Percentiles rank a stretch among this genome's conserved stretches.
Conservation (phyloP, 129 eudicot species). For the Lonicera japonica region DNA sequence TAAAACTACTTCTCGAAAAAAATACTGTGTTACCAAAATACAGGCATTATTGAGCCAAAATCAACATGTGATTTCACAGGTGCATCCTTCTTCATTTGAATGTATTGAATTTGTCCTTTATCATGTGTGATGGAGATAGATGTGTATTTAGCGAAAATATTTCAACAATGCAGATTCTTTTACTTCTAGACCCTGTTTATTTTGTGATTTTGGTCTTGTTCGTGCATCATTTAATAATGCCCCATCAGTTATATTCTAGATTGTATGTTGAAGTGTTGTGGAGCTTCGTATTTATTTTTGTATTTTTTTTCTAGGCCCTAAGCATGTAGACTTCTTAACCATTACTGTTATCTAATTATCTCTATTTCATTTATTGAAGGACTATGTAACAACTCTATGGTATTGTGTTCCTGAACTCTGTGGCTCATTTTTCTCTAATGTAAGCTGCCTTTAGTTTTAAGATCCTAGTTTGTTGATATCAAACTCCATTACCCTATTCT, state of each 20-base stretch:
- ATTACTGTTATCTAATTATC: not conserved
- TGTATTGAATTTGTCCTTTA: too few species aligned
- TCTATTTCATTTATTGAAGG: constrained; percentile 32
- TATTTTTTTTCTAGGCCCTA: not conserved
- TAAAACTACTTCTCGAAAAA: too few species aligned
- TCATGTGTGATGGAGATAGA: too few species aligned
- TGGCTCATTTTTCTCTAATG: constrained; percentile 90
- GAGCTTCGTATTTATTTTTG: too few species aligned
- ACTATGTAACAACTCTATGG: constrained; percentile 91
- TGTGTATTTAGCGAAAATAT: too few species aligned
- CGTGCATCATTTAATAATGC: constrained; percentile 70
- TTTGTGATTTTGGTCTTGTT: constrained; percentile 80
- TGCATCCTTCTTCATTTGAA: too few species aligned
- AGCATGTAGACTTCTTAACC: constrained; percentile 4
- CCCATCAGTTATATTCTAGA: constrained; percentile 70
- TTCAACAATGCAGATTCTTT: too few species aligned
- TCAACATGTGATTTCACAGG: too few species aligned
- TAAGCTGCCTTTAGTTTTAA: constrained; percentile 21
- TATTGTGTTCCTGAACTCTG: constrained; percentile 94
- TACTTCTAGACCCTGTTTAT: too few species aligned
- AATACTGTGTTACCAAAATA: too few species aligned
- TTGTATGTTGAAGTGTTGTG: constrained; percentile 29
- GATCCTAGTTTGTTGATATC: not conserved
- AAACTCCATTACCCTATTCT: not conserved
- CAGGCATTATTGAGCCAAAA: too few species aligned